A percentile compares a stretch with the other conserved stretches of the same genome.
These are phyloP conservation scores for Phoma sp. DNA, from an alignment of 2,329 filamentous ascomycete species.

Conservation along the genomic window DNA sequence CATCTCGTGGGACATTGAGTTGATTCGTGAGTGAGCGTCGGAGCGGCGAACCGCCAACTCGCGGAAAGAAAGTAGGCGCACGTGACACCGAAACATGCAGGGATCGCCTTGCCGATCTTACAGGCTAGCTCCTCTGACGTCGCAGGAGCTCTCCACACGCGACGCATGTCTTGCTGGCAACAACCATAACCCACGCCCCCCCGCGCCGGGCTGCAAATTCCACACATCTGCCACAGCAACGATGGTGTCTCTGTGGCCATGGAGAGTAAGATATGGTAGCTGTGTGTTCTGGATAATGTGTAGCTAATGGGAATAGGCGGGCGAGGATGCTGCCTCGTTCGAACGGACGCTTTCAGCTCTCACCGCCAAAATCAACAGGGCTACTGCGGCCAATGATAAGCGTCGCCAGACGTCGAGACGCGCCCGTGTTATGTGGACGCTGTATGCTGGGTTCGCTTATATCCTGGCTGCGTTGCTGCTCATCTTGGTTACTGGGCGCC, in stretches of 20 bases:
- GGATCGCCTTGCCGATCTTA: conserved; percentile 7
- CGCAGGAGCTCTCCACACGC: conserved; percentile 24
- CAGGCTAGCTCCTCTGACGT: conserved; percentile 27
- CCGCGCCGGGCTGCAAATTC: conserved; percentile 31
- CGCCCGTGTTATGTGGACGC: conserved; percentile 83
- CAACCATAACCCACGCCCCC: conserved; percentile 34
- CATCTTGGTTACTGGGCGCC: conserved; percentile 82
- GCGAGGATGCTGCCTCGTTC: conserved; percentile 87
- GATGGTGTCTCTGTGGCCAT: conserved; percentile 90
- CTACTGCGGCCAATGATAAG: conserved; percentile 75
- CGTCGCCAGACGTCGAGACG: conserved; percentile 77
- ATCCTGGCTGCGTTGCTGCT: conserved; percentile 85
- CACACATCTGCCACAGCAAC: conserved; percentile 35
- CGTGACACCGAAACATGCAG: conserved; percentile 4
- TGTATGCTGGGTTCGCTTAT: conserved; percentile 91
- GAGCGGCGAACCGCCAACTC: conserved; percentile 11
- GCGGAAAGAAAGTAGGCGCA: conserved; percentile 17
- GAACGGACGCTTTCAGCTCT: conserved; percentile 88
- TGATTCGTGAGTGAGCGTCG: conserved; percentile 8
- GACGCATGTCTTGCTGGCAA: conserved; percentile 38
- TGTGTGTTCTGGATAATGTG: no score
- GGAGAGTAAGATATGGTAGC: conserved; percentile 20
- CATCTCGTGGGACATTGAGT: conserved; percentile 52
- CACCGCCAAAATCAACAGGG: conserved; percentile 80
- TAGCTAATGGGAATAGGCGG: conserved; percentile 62